Percentiles rank a stretch among this genome's conserved stretches.
phyloP scores from a whole-genome alignment of 2,329 filamentous ascomycete species.

The Emydomyces testavorans region DNA sequence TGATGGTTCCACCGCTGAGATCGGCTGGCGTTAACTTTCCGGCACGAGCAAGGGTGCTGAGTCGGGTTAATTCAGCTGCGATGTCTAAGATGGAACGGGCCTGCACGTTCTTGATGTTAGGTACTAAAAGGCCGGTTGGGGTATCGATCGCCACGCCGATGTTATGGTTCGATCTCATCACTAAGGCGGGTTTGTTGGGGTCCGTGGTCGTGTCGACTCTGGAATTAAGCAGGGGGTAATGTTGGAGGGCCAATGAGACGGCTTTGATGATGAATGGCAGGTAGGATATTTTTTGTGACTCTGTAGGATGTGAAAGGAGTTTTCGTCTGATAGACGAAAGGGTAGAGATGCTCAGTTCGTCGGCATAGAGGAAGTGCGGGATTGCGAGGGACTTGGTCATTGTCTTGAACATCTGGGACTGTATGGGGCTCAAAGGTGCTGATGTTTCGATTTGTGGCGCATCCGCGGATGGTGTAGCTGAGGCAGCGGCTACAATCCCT shows the following conservation, averaged over 20 bases:
- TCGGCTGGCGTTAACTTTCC: constrained; percentile 66
- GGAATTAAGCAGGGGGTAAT: constrained; percentile 79
- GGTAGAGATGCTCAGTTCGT: constrained; percentile 71
- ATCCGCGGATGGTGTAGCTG: constrained; percentile 13
- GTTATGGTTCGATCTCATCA: constrained; percentile 77
- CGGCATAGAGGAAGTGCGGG: constrained; percentile 90
- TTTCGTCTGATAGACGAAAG: constrained; percentile 61
- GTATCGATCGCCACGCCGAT: constrained; percentile 96
- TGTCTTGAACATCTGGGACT: constrained; percentile 90
- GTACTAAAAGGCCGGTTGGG: constrained; percentile 74
- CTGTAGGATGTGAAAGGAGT: constrained; percentile 50
- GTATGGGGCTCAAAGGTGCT: constrained; percentile 61
- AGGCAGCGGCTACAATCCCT: constrained; percentile 23
- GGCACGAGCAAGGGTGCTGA: constrained; percentile 60
- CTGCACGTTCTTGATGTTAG: constrained; percentile 77
- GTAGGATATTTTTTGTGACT: constrained; percentile 63
- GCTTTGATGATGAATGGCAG: constrained; percentile 95
- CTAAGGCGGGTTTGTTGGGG: constrained; percentile 57
- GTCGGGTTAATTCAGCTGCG: constrained; percentile 59
- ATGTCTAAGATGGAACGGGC: constrained; percentile 65
- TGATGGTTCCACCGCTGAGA: constrained; percentile 78
- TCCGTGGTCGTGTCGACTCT: constrained; percentile 55
- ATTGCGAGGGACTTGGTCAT: constrained; percentile 90
- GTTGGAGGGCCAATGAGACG: constrained; percentile 68
- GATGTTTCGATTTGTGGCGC: constrained; percentile 53